Evolutionary conservation across 1,139 yeast genomes (phyloP).

Genomic region (Nakaseomyces glabratus): DNA sequence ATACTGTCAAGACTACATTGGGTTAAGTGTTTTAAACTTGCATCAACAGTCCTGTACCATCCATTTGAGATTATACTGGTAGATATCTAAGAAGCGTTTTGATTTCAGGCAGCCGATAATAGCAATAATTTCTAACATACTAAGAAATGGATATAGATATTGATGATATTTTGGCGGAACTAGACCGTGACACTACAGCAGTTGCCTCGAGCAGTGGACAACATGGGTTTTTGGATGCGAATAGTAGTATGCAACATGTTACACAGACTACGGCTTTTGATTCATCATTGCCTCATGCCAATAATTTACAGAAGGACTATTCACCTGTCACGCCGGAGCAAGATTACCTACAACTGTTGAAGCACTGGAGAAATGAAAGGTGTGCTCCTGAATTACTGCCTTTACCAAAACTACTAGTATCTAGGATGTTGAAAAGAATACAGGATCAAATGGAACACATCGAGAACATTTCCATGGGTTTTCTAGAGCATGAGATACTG

Average conservation of each 20-base stretch:
- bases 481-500: constrained; percentile 23
- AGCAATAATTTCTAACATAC: no score
- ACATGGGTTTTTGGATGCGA: constrained; percentile 2
- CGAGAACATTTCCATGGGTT: constrained; percentile 49
- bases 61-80: no score
- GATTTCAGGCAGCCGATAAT: no score
- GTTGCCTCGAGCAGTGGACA: constrained; percentile 17
- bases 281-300: constrained; percentile 9
- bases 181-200: constrained; percentile 38
- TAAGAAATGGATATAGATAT: constrained; percentile 43
- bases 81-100: no score
- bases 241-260: constrained; percentile 8
- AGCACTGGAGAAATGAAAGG: constrained; percentile 75
- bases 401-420: constrained; percentile 53
- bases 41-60: no score
- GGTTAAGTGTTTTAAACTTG: no score
- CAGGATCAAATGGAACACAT: constrained; percentile 65
- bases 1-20: no score
- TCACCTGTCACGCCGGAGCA: constrained; percentile 16
- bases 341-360: constrained; percentile 41
- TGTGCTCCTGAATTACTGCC: constrained; percentile 76
- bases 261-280: constrained; percentile 14
- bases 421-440: constrained; percentile 48
- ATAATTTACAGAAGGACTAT: neutral
- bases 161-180: constrained; percentile 59